Evolutionary conservation across 2,329 filamentous ascomycete species (phyloP).

Genomic region (Fusarium scirpi): DNA sequence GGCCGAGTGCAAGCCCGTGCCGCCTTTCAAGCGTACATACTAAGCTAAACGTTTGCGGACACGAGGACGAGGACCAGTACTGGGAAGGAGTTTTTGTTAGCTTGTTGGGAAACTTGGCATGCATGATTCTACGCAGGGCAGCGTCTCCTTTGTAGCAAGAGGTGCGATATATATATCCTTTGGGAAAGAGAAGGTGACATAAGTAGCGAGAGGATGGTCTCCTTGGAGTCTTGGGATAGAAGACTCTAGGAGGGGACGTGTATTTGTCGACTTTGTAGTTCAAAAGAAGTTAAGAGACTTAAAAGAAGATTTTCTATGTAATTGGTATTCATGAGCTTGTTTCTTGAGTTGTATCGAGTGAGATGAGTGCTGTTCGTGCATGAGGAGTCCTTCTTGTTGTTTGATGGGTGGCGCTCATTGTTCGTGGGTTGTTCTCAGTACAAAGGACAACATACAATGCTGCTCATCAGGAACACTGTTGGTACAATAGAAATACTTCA

Average conservation of each 20-base stretch:
- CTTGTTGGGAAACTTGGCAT: slow-evolving; percentile 46
- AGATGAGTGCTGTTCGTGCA: background rate
- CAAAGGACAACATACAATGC: background rate
- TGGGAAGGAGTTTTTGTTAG: slow-evolving; percentile 43
- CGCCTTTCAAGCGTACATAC: slow-evolving; percentile 95
- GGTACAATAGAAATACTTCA: background rate
- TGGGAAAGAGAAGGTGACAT: slow-evolving; percentile 22
- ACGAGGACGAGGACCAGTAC: slow-evolving; percentile 14
- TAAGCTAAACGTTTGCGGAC: slow-evolving; percentile 67
- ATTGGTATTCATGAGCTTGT: background rate
- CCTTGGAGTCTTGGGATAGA: slow-evolving; percentile 13
- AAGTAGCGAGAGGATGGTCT: slow-evolving; percentile 35
- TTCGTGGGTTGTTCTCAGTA: background rate
- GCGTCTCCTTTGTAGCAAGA: slow-evolving; percentile 48
- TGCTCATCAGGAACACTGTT: background rate
- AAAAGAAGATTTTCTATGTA: slow-evolving; percentile 24
- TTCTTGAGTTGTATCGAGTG: background rate
- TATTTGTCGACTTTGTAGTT: slow-evolving; percentile 43
- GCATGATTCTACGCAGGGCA: slow-evolving; percentile 45
- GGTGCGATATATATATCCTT: slow-evolving; percentile 48
- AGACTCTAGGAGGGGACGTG: slow-evolving; percentile 30
- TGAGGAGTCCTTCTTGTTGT: background rate
- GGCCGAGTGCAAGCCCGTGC: slow-evolving; percentile 94
- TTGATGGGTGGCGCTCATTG: background rate
- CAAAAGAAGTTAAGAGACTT: slow-evolving; percentile 38